These are phyloP conservation scores for Rubroboletus pulcherrimus DNA, from an alignment of 768 basidiomycete genomes.

Conservation along the genomic window DNA sequence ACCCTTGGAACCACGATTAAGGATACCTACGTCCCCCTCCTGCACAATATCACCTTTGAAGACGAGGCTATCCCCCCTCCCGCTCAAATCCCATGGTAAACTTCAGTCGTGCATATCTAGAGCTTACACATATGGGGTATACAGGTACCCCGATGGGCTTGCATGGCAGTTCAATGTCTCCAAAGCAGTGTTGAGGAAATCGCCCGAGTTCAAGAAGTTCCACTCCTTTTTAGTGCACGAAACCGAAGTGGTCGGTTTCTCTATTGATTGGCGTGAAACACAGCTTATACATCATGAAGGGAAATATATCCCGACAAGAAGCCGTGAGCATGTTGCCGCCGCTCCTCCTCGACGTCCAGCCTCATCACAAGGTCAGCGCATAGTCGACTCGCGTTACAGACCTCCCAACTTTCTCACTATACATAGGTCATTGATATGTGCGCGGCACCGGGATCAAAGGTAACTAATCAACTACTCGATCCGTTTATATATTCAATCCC, in stretches of 20 bases:
- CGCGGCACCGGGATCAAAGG: slow-evolving; percentile 97
- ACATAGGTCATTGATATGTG: slow-evolving; percentile 91
- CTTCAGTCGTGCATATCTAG: background rate
- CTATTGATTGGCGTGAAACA: background rate
- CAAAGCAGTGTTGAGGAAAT: slow-evolving; percentile 83
- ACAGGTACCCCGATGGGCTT: slow-evolving; percentile 90
- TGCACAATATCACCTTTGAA: slow-evolving; percentile 73
- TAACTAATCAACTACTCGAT: slow-evolving; percentile 21
- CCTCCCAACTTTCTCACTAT: background rate
- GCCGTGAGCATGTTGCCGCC: slow-evolving; percentile 99
- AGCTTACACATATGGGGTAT: background rate
- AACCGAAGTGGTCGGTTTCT: slow-evolving; percentile 83
- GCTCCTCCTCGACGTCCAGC: slow-evolving; percentile 88
- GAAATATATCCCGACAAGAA: slow-evolving; percentile 94
- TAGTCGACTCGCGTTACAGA: background rate
- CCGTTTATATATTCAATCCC: background rate
- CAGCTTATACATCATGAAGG: slow-evolving; percentile 42
- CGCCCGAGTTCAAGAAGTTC: slow-evolving; percentile 88
- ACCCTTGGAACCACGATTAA: slow-evolving; percentile 78
- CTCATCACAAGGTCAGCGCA: slow-evolving; percentile 70
- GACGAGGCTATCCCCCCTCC: slow-evolving; percentile 75
- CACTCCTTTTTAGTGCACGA: slow-evolving; percentile 97
- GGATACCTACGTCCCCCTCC: slow-evolving; percentile 69
- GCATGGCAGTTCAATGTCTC: slow-evolving; percentile 96
- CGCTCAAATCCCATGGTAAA: slow-evolving; percentile 79